Evolutionary conservation across 2,329 filamentous ascomycete species (phyloP), one percentile per base, ranked within the genome.

Genomic region (Diaporthe sp.): DNA sequence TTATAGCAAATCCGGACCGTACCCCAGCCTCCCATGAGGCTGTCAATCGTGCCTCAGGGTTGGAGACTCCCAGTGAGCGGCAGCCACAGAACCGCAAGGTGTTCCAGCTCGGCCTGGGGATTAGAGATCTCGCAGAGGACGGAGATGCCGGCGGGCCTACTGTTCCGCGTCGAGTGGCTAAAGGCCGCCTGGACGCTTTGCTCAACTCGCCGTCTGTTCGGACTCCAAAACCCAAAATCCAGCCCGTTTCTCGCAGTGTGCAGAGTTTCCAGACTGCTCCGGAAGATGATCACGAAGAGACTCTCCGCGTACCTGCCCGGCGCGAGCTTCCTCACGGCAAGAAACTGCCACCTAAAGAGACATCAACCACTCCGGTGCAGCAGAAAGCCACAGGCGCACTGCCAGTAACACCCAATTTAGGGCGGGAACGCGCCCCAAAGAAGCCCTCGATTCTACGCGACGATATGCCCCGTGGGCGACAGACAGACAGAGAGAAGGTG

Each of bases 391-490:
- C 35, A 68, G 40, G 17, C 54, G 33, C 40, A 35, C 10, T 22
- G 9, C 58, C 67, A 12, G 25, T 28, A 19, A 73, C 67, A 17
- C 3, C 58, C 3, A 22, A 33, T n/a, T 15, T 19, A 1, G n/a
- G 9, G 22, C 64, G 47, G 58, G 72, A 66, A 30, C 72, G 68
- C 42, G 30, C 40, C 9, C 68, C 61, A n/a, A 74, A 72, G 57
- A 70, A 35, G 19, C 72, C 75, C 8, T 76, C 75, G 30, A 74
- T 76, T 12, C n/a, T 76, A 25, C 75, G 75, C 15, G 75, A 74
- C 3, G 75, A 74, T 33, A 74, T 74, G 75, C 72, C 72, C 17
- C 72, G 50, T 0, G 75, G 72, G n/a, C 75, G 72, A 38, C 67
- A 33, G 22, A 30, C 68, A 25, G 58, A 52, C 17, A 57, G 17